Base-by-base conservation (phyloP, 2,329 filamentous ascomycete genomes). In the Talaromyces pinophilus region DNA sequence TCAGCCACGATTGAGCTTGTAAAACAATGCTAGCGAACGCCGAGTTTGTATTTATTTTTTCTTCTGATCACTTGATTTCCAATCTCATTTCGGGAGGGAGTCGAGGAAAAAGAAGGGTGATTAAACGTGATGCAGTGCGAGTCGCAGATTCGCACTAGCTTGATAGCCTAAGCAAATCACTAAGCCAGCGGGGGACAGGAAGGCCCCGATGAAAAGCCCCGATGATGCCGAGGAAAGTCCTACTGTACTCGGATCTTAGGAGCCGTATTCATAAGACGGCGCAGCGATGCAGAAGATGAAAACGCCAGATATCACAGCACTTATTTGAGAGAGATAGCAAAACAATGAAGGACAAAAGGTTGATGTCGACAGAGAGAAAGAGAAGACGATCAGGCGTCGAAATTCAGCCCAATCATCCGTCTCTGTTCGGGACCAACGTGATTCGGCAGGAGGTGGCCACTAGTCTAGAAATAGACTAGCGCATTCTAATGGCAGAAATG, bases 1-100 rank as follows among this genome's bases (percentile, higher is more conserved):
- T 66, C 64, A 66, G 64, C 64, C 64, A 66, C 64, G 48, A 66
- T 44, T 52, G 17, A 22, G 54, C 33, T 54, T 54, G 15, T n/a
- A 17, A 17, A 11, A 11, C 50, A 15, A 50, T n/a, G 50, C 15
- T 17, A 30, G n/a, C 15, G 1, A 22, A 40, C 19, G 33, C 19
- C 54, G 30, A 13, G 10, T 22, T 57, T 40, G 54, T 17, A 3
- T 2, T 38, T 11, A 0, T 33, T 19, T 25, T 35, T 19, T 33
- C 3, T 19, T 3, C 30, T 22, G 17, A 35, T 35, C 52, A 22
- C 52, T 35, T 19, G 52, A 22, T 35, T 33, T 55, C 17, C 30
- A 22, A 22, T 55, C 17, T 35, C 28, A 19, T 57, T 15, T 55
- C 8, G 52, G 17, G 30, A 35, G 15, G 54, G 33, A 35, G 33